Conservation (phyloP, 2,329 filamentous ascomycete species). For the Beauveria rudraprayagi region DNA sequence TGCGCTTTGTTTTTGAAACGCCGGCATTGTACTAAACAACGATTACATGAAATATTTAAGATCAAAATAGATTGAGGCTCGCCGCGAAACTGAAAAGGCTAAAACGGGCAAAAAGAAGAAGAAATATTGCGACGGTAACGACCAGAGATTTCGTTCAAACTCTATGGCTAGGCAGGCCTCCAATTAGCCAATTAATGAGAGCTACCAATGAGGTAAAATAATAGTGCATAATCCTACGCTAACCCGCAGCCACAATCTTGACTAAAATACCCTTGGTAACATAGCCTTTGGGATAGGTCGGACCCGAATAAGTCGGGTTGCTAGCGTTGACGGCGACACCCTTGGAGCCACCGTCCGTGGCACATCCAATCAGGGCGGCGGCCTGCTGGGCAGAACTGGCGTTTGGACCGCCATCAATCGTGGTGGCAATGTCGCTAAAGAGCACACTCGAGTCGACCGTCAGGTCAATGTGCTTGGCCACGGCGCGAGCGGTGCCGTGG, state of each 20-base stretch:
- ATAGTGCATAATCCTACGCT: neutral
- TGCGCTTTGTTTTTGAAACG: too few relatives aligned
- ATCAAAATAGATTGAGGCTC: too few relatives aligned
- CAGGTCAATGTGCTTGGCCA: conserved; percentile 20
- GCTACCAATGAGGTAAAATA: too few relatives aligned
- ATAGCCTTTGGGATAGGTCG: conserved; percentile 16
- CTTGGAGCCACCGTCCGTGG: conserved; percentile 17
- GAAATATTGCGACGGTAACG: too few relatives aligned
- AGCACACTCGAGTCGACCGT: conserved; percentile 17
- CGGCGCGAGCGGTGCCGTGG: conserved; percentile 12
- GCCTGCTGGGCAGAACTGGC: neutral
- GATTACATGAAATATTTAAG: too few relatives aligned
- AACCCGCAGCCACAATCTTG: conserved; percentile 18
- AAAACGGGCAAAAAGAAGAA: too few relatives aligned
- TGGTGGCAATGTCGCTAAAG: conserved; percentile 20
- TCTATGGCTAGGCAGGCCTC: too few relatives aligned
- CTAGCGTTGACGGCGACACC: conserved; percentile 14
- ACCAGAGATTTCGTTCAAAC: too few relatives aligned
- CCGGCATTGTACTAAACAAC: too few relatives aligned
- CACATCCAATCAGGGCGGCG: conserved; percentile 21
- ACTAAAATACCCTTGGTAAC: conserved; percentile 19
- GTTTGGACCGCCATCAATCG: conserved; percentile 19
- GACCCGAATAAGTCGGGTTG: conserved; percentile 14
- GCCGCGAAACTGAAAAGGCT: too few relatives aligned
- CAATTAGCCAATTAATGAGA: too few relatives aligned